These are phyloP conservation scores for Grifola frondosa DNA, from an alignment of 1,284 basidiomycete genomes.

Conservation along the genomic window DNA sequence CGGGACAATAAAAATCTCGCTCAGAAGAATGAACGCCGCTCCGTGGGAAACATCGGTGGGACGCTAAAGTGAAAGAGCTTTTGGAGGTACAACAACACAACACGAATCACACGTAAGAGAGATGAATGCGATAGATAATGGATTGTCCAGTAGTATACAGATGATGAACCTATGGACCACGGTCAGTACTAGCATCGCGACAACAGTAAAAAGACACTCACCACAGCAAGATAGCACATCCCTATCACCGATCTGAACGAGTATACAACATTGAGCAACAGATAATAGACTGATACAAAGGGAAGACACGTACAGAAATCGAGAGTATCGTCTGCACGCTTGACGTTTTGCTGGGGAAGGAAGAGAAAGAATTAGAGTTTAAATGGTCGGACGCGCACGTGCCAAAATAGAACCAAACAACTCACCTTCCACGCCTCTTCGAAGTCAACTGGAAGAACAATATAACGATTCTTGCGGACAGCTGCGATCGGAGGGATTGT, in stretches of 20 bases:
- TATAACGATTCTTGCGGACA: constrained; percentile 96
- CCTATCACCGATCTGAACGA: constrained; percentile 53
- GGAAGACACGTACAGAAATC: constrained; percentile 81
- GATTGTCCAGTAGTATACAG: constrained; percentile 37
- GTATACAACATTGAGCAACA: constrained; percentile 10
- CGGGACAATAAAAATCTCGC: constrained; percentile 53
- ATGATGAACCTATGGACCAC: constrained; percentile 21
- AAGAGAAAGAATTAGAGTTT: constrained; percentile 32
- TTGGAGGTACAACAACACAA: constrained; percentile 9
- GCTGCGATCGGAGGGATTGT: constrained; percentile 47
- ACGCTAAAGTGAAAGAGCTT: constrained; percentile 75
- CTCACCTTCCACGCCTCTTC: constrained; percentile 98
- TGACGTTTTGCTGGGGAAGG: constrained; percentile 81
- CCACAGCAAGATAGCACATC: constrained; percentile 24
- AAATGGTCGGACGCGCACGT: constrained; percentile 33
- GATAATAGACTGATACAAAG: constrained; percentile 8
- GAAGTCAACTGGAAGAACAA: constrained; percentile 96
- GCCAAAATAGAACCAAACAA: constrained; percentile 49
- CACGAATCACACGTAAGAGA: constrained; percentile 6
- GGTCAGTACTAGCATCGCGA: not conserved
- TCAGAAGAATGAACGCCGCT: constrained; percentile 80
- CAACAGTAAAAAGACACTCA: constrained; percentile 20
- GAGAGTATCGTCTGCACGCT: constrained; percentile 89
- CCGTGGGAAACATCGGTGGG: constrained; percentile 57
- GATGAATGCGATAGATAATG: constrained; percentile 23